Percentiles rank a stretch among this genome's conserved stretches.
These are phyloP conservation scores for Bondarzewia mesenterica DNA, from an alignment of 1,284 basidiomycete genomes.

Conservation along the genomic window DNA sequence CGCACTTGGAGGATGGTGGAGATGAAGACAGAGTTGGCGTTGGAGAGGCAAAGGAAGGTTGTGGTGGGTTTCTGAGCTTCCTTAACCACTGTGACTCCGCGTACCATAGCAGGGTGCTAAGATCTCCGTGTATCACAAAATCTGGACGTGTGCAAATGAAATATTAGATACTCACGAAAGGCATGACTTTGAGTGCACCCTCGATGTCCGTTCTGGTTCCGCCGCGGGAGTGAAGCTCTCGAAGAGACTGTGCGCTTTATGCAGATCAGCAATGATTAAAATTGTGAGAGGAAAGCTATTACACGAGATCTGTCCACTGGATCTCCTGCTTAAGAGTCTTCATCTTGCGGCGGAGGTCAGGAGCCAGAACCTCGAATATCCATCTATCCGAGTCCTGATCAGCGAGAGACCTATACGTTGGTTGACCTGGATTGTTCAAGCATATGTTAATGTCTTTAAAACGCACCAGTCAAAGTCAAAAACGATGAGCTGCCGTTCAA, in stretches of 20 bases:
- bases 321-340: conserved; percentile 57
- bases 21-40: conserved; percentile 92
- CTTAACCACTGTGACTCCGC: conserved; percentile 78
- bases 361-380: conserved; percentile 88
- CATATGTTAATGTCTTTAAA: conserved; percentile 7
- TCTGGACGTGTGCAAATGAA: neutral
- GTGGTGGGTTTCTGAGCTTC: conserved; percentile 51
- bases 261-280: conserved; percentile 1
- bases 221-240: conserved; percentile 63
- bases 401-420: conserved; percentile 60
- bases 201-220: conserved; percentile 72
- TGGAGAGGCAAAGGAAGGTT: conserved; percentile 87
- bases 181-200: conserved; percentile 71
- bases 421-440: neutral
- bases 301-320: conserved; percentile 97
- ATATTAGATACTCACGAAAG: conserved; percentile 59
- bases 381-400: conserved; percentile 98
- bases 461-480: conserved; percentile 96
- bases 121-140: neutral
- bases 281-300: conserved; percentile 26
- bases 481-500: conserved; percentile 75
- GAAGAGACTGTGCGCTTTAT: conserved; percentile 64
- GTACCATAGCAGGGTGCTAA: conserved; percentile 94
- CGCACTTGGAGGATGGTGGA: conserved; percentile 76
- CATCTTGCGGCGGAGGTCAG: conserved; percentile 79